Conservation (phyloP, 1,139 yeast genomes). For the Maudiozyma humilis region DNA sequence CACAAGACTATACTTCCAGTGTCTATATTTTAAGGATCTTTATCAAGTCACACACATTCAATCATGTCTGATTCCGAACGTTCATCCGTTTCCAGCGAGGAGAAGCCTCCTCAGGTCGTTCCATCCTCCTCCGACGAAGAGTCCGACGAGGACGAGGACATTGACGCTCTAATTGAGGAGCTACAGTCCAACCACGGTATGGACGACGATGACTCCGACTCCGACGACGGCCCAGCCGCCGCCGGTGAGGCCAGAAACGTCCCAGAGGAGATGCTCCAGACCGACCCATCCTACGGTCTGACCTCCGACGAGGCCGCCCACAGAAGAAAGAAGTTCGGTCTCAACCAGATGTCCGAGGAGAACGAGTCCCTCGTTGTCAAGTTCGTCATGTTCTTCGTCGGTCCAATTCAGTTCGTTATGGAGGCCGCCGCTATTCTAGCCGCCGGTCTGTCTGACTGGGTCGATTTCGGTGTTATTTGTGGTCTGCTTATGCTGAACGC, state of each 20-base stretch:
- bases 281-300: conserved; percentile 79
- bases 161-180: conserved; percentile 82
- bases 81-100: conserved; percentile 8
- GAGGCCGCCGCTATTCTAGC: conserved; percentile 97
- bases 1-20: no score
- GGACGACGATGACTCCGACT: conserved; percentile 46
- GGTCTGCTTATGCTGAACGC: conserved; percentile 86
- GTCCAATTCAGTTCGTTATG: conserved; percentile 99
- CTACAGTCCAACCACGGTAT: conserved; percentile 75
- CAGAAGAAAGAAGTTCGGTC: conserved; percentile 91
- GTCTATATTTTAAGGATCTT: no score
- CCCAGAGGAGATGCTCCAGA: conserved; percentile 65
- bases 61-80: conserved; percentile 7
- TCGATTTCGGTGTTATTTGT: conserved; percentile 96
- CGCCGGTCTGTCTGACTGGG: conserved; percentile 98
- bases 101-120: conserved; percentile 29
- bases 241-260: conserved; percentile 51
- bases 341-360: conserved; percentile 93
- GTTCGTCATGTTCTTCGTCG: conserved; percentile 88
- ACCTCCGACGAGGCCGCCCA: conserved; percentile 69
- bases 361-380: conserved; percentile 74
- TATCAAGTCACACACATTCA: no score
- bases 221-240: conserved; percentile 32
- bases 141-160: conserved; percentile 62
- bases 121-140: conserved; percentile 33